Percentiles rank a stretch among this genome's conserved stretches.
Evolutionary conservation across 495 filamentous ascomycete genomes (phyloP).

Genomic region (Cercophora samala): DNA sequence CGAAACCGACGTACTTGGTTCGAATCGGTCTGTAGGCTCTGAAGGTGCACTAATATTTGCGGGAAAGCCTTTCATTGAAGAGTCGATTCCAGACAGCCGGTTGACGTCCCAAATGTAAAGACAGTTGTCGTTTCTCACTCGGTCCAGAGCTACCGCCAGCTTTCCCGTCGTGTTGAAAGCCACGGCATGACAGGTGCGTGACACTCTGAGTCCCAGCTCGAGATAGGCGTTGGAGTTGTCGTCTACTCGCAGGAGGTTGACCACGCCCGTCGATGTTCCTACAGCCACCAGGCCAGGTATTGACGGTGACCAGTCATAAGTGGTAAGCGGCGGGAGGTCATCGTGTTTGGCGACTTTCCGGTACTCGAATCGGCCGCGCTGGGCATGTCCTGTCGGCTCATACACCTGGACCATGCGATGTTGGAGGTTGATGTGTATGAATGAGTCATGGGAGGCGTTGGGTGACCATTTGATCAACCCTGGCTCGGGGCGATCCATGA

Average conservation of each 20-base stretch:
- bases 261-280: conserved; percentile 79
- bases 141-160: conserved; percentile 83
- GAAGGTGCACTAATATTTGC: conserved; percentile 37
- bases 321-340: conserved; percentile 80
- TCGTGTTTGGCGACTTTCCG: conserved; percentile 66
- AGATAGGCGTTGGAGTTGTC: conserved; percentile 59
- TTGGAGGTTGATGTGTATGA: conserved; percentile 80
- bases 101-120: conserved; percentile 92
- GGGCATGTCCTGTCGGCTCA: conserved; percentile 60
- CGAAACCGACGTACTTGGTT: conserved; percentile 80
- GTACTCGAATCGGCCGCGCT: conserved; percentile 57
- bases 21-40: conserved; percentile 68
- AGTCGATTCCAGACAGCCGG: conserved; percentile 52
- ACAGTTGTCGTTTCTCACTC: conserved; percentile 87
- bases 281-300: conserved; percentile 70
- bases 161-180: conserved; percentile 77
- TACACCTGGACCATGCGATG: conserved; percentile 78
- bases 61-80: conserved; percentile 35
- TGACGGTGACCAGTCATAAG: conserved; percentile 91
- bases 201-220: conserved; percentile 77
- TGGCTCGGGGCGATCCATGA: conserved; percentile 52
- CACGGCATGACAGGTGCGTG: conserved; percentile 85
- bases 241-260: conserved; percentile 74
- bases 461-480: conserved; percentile 84
- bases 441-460: conserved; percentile 61